Percentiles rank a stretch among this genome's conserved stretches.
Conservation (phyloP, 805 yeast species). For the Teunomyces pallodes region DNA sequence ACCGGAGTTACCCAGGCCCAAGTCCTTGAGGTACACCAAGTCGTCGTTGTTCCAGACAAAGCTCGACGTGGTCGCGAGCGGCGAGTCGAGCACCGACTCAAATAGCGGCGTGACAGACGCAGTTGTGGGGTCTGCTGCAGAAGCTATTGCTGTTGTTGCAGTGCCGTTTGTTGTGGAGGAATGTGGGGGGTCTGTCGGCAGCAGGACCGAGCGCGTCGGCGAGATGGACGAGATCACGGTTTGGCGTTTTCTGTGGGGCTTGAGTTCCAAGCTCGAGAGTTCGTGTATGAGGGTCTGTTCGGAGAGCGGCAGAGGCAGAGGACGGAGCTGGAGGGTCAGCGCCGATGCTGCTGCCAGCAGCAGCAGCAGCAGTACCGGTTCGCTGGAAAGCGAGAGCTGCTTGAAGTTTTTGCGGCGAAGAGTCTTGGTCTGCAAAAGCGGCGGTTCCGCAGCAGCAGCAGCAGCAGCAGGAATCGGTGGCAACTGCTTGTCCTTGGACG, state of each 20-base stretch:
- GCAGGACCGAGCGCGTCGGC: conserved; percentile 32
- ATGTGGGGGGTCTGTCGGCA: conserved; percentile 8
- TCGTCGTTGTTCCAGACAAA: conserved; percentile 50
- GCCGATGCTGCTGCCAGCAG: conserved; percentile 19
- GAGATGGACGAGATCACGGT: conserved; percentile 43
- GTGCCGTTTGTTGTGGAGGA: too few species aligned
- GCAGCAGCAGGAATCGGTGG: conserved; percentile 29
- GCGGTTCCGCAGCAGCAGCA: conserved; percentile 10
- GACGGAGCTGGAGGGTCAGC: neutral
- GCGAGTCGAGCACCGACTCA: conserved; percentile 5
- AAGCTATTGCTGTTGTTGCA: too few species aligned
- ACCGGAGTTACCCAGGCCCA: conserved; percentile 95
- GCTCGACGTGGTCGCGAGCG: conserved; percentile 35
- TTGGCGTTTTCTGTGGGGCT: conserved; percentile 29
- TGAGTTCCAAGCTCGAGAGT: conserved; percentile 18
- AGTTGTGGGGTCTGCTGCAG: too few species aligned
- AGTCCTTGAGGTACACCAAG: conserved; percentile 65
- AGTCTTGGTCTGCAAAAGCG: conserved; percentile 32
- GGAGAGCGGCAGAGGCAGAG: conserved; percentile 2
- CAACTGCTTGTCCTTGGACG: conserved; percentile 30
- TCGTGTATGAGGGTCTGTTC: conserved; percentile 22
- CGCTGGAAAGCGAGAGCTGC: conserved; percentile 25
- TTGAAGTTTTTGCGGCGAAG: conserved; percentile 41
- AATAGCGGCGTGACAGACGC: too few species aligned
- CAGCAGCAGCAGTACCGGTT: neutral